Evolutionary conservation across 192 early-diverging fungal genomes (phyloP).

Genomic region (Coemansia sp.): DNA sequence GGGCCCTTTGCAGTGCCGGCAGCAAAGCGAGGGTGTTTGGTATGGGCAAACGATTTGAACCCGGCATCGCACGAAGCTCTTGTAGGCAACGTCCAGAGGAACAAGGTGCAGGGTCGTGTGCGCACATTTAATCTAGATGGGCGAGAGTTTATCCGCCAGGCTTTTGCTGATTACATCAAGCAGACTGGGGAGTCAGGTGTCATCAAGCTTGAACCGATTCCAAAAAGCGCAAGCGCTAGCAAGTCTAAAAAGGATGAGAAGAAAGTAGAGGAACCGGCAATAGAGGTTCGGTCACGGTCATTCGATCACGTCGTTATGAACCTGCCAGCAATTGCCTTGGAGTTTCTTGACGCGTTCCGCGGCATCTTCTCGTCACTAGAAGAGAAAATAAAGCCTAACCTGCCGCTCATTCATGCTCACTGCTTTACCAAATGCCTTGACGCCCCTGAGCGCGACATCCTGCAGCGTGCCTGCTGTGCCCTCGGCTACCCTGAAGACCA

Average conservation of each 20-base stretch:
- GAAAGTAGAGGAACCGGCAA: conserved; percentile 12
- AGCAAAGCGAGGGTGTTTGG: conserved; percentile 72
- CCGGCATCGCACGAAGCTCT: conserved; percentile 83
- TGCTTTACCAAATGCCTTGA: conserved; percentile 84
- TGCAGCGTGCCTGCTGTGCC: conserved; percentile 40
- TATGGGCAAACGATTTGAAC: conserved; percentile 98
- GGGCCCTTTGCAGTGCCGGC: conserved; percentile 96
- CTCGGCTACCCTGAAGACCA: conserved; percentile 55
- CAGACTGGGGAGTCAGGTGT: conserved; percentile 6
- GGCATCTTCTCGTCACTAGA: conserved; percentile 62
- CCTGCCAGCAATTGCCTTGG: conserved; percentile 92
- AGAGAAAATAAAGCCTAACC: conserved; percentile 25
- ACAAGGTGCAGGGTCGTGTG: conserved; percentile 79
- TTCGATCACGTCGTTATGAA: conserved; percentile 99
- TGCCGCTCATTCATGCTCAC: conserved; percentile 93
- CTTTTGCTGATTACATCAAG: conserved; percentile 64
- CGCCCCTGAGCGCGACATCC: conserved; percentile 61
- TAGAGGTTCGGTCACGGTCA: conserved; percentile 35
- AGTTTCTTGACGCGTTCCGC: conserved; percentile 93
- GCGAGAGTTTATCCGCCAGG: conserved; percentile 80
- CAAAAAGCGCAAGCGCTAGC: conserved; percentile 8
- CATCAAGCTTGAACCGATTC: conserved; percentile 14
- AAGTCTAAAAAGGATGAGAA: conserved; percentile 13
- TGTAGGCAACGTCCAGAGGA: conserved; percentile 73
- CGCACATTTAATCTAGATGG: conserved; percentile 86